Percentiles rank a stretch among this genome's conserved stretches.
Evolutionary conservation across 2,329 filamentous ascomycete genomes (phyloP).

Genomic region (Teratosphaeria zuluensis): DNA sequence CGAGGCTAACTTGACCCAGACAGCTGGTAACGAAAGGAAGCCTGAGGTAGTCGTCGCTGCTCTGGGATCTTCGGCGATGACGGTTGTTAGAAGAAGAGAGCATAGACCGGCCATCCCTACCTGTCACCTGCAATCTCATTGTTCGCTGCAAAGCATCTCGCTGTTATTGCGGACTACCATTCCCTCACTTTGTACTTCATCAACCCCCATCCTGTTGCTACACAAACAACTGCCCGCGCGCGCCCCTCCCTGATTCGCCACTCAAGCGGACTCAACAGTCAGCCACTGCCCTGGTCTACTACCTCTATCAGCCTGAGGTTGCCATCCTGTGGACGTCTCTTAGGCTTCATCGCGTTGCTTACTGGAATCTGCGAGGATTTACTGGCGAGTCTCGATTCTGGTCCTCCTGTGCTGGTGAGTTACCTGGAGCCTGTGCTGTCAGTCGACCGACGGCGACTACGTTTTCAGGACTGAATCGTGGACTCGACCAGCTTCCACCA

Average conservation of each 20-base stretch:
- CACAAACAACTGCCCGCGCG: neutral
- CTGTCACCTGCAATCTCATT: constrained; percentile 16
- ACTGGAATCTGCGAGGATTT: neutral
- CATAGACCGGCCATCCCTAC: constrained; percentile 20
- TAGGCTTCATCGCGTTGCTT: neutral
- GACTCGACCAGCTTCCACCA: neutral
- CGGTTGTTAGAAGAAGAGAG: constrained; percentile 17
- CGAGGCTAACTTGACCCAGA: constrained; percentile 35
- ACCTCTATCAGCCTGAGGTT: neutral
- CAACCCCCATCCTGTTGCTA: neutral
- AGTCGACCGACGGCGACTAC: neutral
- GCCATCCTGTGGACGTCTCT: neutral
- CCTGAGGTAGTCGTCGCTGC: constrained; percentile 17
- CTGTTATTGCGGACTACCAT: constrained; percentile 4
- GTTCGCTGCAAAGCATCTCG: constrained; percentile 14
- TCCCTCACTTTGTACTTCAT: constrained; percentile 2
- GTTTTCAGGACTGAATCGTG: neutral
- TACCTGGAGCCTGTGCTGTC: neutral
- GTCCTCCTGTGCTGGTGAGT: neutral
- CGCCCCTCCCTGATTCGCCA: neutral
- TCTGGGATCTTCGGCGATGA: constrained; percentile 21
- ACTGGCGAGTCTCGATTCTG: neutral
- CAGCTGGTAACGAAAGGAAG: constrained; percentile 25
- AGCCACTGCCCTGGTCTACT: neutral
- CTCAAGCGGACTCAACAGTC: neutral